Base-by-base conservation (phyloP, 257 asterid species). In the Nicotiana paniculata region DNA sequence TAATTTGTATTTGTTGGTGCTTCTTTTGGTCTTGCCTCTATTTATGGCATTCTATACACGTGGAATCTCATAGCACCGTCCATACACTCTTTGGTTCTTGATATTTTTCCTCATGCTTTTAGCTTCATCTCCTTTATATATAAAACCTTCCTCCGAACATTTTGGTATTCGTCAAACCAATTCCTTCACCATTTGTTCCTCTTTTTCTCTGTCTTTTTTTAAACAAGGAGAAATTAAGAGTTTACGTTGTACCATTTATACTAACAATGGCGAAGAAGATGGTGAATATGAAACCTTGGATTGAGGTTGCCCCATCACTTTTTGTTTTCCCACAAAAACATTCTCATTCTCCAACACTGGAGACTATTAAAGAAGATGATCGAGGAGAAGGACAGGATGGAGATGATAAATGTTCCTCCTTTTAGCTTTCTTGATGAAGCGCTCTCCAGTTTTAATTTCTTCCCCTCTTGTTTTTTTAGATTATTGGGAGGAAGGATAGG, bases 291-390 rank as follows among this genome's bases (percentile, higher is more conserved):
- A 77, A 48, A 66, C 75, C 33, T 3, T 87, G 88, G 89, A 57
- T 83, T 51, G 92, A 90, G 35, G 79, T 80, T 1, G 92, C 88
- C 6, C 92, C 91, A 15, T 35, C 85, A 4, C 87, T 68, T 9
- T 13, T 90, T 15, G 15, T 86, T 15, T 63, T 28, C 28, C 89
- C 90, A 2, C 69, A 58, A 13, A 90, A 85, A 26, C 85, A 82
- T 9, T 86, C 85, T 9, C 93, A 84, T 81, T 43, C 54, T 46
- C 92, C 92, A 0, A 86, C 72, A 77, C 89, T 90, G 0, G 92
- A 86, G 82, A 86, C 92, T 51, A 90, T 90, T 51, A 26, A 48
- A 61, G 92, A 90, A 86, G 79, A 74, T 74, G 91, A 83, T 4
- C 37, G 28, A 43, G 86, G 32, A 2, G 90, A 85, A 62, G 83